These are phyloP conservation scores for Exserohilum rostratum DNA, from an alignment of 2,329 filamentous ascomycete species.

Conservation along the genomic window DNA sequence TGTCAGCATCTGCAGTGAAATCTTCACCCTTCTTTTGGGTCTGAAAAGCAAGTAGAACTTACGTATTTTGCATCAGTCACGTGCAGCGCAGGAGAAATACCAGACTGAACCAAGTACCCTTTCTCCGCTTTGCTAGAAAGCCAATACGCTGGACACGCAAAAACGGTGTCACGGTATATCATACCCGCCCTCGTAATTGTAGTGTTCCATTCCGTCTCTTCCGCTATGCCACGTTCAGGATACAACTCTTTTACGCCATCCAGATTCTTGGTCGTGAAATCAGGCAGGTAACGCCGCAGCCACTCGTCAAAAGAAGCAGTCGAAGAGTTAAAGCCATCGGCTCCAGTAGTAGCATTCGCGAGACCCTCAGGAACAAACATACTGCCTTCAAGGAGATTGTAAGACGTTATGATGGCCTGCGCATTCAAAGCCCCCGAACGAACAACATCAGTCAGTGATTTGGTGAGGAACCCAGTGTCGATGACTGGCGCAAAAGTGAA, in stretches of 20 bases:
- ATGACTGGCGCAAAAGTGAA: slow-evolving; percentile 68
- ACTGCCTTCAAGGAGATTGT: slow-evolving; percentile 68
- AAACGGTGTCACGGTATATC: slow-evolving; percentile 63
- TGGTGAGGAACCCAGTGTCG: slow-evolving; percentile 60
- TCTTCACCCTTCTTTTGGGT: too few relatives aligned
- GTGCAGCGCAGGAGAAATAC: slow-evolving; percentile 64
- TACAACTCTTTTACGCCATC: slow-evolving; percentile 54
- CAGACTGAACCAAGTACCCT: slow-evolving; percentile 65
- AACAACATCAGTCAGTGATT: slow-evolving; percentile 55
- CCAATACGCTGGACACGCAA: slow-evolving; percentile 67
- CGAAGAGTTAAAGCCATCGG: slow-evolving; percentile 58
- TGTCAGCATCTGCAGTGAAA: too few relatives aligned
- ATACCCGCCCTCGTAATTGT: slow-evolving; percentile 61
- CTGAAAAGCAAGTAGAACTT: too few relatives aligned
- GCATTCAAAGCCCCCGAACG: slow-evolving; percentile 51
- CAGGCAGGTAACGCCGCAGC: slow-evolving; percentile 62
- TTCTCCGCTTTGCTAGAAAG: slow-evolving; percentile 54
- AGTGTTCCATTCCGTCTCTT: slow-evolving; percentile 59
- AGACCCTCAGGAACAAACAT: slow-evolving; percentile 64
- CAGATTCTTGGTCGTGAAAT: slow-evolving; percentile 51
- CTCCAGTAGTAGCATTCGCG: slow-evolving; percentile 35
- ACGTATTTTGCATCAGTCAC: slow-evolving; percentile 61
- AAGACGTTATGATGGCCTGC: slow-evolving; percentile 60
- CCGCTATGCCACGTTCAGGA: slow-evolving; percentile 55
- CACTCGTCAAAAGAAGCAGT: slow-evolving; percentile 58